These are phyloP conservation scores for Dimargaris cristalligena DNA, from an alignment of 192 early-diverging fungal genomes.

Conservation along the genomic window DNA sequence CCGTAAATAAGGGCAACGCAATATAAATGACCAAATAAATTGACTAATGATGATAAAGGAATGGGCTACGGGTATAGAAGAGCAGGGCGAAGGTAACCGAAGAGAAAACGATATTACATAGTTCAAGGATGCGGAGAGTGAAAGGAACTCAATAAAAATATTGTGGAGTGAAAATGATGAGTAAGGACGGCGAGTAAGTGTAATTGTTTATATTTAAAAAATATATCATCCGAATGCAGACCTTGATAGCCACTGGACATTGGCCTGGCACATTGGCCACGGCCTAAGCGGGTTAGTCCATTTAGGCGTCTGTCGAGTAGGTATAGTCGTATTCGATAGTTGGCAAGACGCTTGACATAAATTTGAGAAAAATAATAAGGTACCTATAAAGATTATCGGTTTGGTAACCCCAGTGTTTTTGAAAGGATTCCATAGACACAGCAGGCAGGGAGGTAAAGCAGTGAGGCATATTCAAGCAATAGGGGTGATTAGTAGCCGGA, in stretches of 20 bases:
- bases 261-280: background rate
- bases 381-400: constrained; percentile 30
- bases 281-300: background rate
- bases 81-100: background rate
- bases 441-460: too few relatives aligned
- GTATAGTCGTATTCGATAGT: constrained; percentile 99
- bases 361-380: constrained; percentile 90
- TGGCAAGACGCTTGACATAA: constrained; percentile 90
- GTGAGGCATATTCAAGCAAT: too few relatives aligned
- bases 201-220: too few relatives aligned
- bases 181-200: too few relatives aligned
- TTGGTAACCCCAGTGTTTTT: too few relatives aligned
- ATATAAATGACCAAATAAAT: too few relatives aligned
- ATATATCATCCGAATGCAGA: too few relatives aligned
- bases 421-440: too few relatives aligned
- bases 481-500: too few relatives aligned
- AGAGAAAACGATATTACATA: background rate
- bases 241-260: background rate
- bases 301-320: constrained; percentile 46
- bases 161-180: too few relatives aligned
- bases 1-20: too few relatives aligned
- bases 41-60: too few relatives aligned
- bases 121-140: background rate
- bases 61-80: background rate
- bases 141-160: background rate